Base-by-base conservation (phyloP, 345 rosid species). In the Sonneratia caseolaris region DNA sequence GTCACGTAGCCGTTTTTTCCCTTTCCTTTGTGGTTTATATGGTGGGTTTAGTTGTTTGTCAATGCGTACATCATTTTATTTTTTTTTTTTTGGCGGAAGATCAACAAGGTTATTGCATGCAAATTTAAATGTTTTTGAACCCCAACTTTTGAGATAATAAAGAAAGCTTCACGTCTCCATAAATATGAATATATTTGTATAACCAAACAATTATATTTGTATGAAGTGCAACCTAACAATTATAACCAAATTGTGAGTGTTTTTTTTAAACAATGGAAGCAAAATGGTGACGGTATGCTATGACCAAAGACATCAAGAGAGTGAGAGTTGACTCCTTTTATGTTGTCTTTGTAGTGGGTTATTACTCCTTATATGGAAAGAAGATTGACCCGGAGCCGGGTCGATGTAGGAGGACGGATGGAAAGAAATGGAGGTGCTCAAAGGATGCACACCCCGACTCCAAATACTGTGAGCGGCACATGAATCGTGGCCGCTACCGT, bases 371-470 rank as follows among this genome's bases (percentile, higher is more conserved):
- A 57, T 82, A 75, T 51, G 95, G 97, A 80, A 86, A 85, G 82
- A 87, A 87, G 81, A 47, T 86, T 47, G 97, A 91, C 79, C 89
- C 92, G 4, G 97, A 91, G 81, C 97, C 95, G 1, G 92, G 95
- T 53, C 81, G 97, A 73, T 91, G 97, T 64, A 82, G 91, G 72
- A 89, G 97, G 79, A 88, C 94, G 0, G 97, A 91, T 69, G 97
- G 97, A 14, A 91, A 91, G 87, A 91, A 91, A 77, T 91, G 97
- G 97, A 86, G 97, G 86, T 91, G 97, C 83, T 89, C 97, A 3
- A 91, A 89, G 72, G 93, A 89, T 76, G 96, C 91, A 61, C 84
- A 89, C 76, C 87, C 89, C 0, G 84, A 80, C 84, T 82, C 88
- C 82, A 84, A 84, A 75, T 84, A 84, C 37, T 84, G 87, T 78